A percentile compares a stretch with the other conserved stretches of the same genome.
Conservation (phyloP, 2,329 filamentous ascomycete genomes). For the Epichloe brachyelytri region DNA sequence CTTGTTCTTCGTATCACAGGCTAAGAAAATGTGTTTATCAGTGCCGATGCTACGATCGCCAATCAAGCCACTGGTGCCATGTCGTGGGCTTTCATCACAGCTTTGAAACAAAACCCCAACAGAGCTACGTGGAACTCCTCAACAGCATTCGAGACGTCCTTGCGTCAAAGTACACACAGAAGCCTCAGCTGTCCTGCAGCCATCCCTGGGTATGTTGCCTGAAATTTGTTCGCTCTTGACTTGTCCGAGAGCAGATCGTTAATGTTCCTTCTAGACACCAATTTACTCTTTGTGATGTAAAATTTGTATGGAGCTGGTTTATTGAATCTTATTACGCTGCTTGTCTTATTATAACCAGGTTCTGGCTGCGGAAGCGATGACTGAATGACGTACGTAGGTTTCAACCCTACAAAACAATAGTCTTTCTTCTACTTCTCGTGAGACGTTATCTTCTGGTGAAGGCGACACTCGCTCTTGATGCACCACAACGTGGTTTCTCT, state of each 20-base stretch:
- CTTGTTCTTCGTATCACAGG: too few species aligned
- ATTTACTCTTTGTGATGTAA: constrained; percentile 55
- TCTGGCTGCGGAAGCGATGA: too few species aligned
- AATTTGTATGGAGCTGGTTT: neutral
- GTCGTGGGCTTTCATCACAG: constrained; percentile 92
- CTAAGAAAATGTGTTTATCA: constrained; percentile 20
- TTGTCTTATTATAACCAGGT: too few species aligned
- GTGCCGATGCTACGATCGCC: constrained; percentile 78
- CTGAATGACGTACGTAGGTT: too few species aligned
- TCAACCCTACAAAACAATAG: too few species aligned
- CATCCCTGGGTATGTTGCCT: constrained; percentile 67
- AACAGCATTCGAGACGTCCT: constrained; percentile 92
- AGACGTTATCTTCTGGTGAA: too few species aligned
- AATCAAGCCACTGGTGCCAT: constrained; percentile 91
- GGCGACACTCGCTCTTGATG: too few species aligned
- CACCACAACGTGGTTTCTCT: too few species aligned
- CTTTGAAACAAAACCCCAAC: constrained; percentile 82
- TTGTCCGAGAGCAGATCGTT: too few species aligned
- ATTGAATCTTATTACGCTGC: too few species aligned
- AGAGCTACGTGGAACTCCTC: constrained; percentile 89
- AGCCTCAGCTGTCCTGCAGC: constrained; percentile 91
- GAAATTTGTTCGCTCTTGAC: too few species aligned
- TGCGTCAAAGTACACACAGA: constrained; percentile 76
- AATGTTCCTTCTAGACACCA: constrained; percentile 35
- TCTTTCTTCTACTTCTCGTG: too few species aligned